Base-by-base conservation (phyloP, 2,329 filamentous ascomycete species). In the Fusarium sp. region DNA sequence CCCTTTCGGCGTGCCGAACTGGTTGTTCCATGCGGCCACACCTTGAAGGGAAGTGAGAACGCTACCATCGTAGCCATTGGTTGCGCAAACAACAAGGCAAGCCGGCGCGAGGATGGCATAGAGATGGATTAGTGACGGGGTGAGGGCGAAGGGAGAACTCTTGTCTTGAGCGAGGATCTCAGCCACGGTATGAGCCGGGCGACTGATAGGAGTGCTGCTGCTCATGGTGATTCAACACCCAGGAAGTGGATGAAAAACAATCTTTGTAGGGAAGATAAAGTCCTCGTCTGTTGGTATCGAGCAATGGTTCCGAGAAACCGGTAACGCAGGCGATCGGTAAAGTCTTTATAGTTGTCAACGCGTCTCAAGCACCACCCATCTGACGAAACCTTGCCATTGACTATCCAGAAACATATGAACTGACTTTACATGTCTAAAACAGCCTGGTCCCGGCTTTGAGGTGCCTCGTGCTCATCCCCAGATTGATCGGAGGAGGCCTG, bases 1-100 rank as follows among this genome's bases (percentile, higher is more conserved):
- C 5, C 77, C 76, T 17, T 70, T 65, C 1, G 78, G 78, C n/a
- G 72, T 72, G 10, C 73, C 71, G 61, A 80, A 80, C 22, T 77
- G 81, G 8, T 75, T 72, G 38, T 81, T 75, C 80, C 80, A 83
- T 5, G 75, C 73, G 1, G 71, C 53, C 5, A 83, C 70, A 0
- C 78, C 75, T 62, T 85, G 82, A 6, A 85, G 71, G 21, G 80
- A 81, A 57, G 84, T 84, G 73, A 85, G 81, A 73, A 85, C 82
- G 6, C 79, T 81, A 3, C 81, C 82, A 71, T 85, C 82, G 57
- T 84, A 85, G 11, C 83, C 83, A 54, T 82, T 84, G 10, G 84
- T 85, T 74, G 75, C n/a, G 17, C 60, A 64, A 24, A 69, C 66
- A 9, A 67, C 66, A 14, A 69, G 59, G 21, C 65, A 69, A 1